Base-by-base conservation (phyloP, 495 filamentous ascomycete species). In the Aspergillus cristatus region DNA sequence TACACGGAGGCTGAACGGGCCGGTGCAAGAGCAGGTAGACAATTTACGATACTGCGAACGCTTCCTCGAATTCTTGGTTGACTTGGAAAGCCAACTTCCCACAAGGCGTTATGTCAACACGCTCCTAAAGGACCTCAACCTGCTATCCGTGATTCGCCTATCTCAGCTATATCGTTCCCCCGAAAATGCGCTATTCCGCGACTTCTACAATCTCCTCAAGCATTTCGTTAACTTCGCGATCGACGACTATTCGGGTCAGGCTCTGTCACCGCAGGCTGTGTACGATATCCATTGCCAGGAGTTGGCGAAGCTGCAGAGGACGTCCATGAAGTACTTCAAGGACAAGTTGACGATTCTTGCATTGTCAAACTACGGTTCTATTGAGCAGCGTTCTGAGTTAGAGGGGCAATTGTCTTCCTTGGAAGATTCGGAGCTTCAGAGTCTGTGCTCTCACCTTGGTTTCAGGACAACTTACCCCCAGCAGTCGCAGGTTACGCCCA, bases 51-150 rank as follows among this genome's bases (percentile, higher is more conserved):
- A 97, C 56, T 95, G 89, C 54, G 90, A 97, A 60, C 74, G 89
- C 13, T 91, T 97, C 50, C 53, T 97, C 16, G 91, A 99, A 57
- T 78, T 97, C 16, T 63, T 97, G 42, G 81, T 83, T 3, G 91
- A 99, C 55, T 65, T 99, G 14, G 75, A 89, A 57, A 94, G 90
- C 51, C 91, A 99, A 54, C 68, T 96, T 29, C 91, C 91, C 13
- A 99, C 91, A 3, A 74, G 91, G 48, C 76, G 93, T 59, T 95
- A 96, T 50, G 84, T 93, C 51, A 97, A 95, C 56, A 79, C 85
- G 2, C 68, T 99, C 15, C 56, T 96, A n/a, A 80, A 84, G 50
- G 93, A 99, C 57, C 65, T 97, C 22, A 87, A 97, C 46, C 55
- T 94, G n/a, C 60, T 94, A 16, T 70, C 91, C 6, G 74, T 84